Percentiles rank a stretch among this genome's conserved stretches.
Evolutionary conservation across 345 rosid species (phyloP).

Genomic region (Gossypium raimondii): DNA sequence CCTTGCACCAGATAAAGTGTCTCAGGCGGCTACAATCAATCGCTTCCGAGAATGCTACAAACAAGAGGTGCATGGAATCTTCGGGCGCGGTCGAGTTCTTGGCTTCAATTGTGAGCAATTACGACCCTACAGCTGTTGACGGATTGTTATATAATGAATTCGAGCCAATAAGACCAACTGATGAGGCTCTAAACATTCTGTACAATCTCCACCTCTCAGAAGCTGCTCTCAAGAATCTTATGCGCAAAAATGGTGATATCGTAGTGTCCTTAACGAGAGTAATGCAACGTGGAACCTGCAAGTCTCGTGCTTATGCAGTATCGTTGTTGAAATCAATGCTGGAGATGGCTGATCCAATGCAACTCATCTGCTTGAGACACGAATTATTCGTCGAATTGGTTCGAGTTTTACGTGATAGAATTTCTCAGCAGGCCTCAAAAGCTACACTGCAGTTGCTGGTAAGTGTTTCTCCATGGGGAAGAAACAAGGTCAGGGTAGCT

Average conservation of each 20-base stretch:
- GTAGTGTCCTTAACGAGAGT: slow-evolving; percentile 45
- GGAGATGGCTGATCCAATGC: slow-evolving; percentile 57
- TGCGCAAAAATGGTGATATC: slow-evolving; percentile 41
- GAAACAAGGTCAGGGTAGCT: slow-evolving; percentile 64
- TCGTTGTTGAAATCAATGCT: slow-evolving; percentile 37
- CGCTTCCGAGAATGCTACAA: slow-evolving; percentile 46
- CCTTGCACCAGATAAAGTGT: slow-evolving; percentile 38
- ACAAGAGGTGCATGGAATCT: slow-evolving; percentile 64
- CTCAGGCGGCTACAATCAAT: slow-evolving; percentile 49
- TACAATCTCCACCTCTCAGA: slow-evolving; percentile 61
- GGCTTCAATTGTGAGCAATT: slow-evolving; percentile 32
- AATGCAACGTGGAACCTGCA: slow-evolving; percentile 41
- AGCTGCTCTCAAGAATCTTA: slow-evolving; percentile 47
- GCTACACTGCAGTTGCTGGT: slow-evolving; percentile 49
- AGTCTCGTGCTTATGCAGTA: slow-evolving; percentile 51
- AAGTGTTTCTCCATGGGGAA: slow-evolving; percentile 52
- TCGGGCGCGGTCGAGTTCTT: slow-evolving; percentile 72
- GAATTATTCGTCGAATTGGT: slow-evolving; percentile 46
- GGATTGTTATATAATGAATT: slow-evolving; percentile 17
- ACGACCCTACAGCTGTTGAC: background rate
- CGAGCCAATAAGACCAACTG: slow-evolving; percentile 26
- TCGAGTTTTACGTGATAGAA: slow-evolving; percentile 43
- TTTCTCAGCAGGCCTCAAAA: slow-evolving; percentile 59
- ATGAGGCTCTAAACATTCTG: slow-evolving; percentile 64
- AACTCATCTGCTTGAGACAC: slow-evolving; percentile 32